Conservation (phyloP, 257 asterid species). For the Solanum bukasovii region DNA sequence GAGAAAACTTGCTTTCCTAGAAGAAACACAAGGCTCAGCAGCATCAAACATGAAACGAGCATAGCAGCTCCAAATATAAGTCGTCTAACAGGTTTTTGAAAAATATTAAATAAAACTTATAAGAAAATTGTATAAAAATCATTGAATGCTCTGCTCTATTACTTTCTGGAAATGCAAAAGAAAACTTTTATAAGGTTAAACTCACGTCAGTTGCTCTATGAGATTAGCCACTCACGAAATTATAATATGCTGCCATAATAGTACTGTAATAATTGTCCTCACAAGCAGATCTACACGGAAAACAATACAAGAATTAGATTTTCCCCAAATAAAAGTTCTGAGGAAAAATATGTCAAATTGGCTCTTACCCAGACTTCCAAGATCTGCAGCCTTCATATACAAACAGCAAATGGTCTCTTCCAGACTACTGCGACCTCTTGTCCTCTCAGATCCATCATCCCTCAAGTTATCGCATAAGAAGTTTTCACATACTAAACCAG, state of each 20-base stretch:
- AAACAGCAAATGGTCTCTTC: conserved; percentile 62
- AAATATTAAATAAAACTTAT: conserved; percentile 6
- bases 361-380: conserved; percentile 26
- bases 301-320: conserved; percentile 5
- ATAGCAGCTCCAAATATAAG: conserved; percentile 64
- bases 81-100: conserved; percentile 55
- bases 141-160: not conserved
- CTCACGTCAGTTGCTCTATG: conserved; percentile 85
- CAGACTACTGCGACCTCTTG: conserved; percentile 10
- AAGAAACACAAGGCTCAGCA: conserved; percentile 38
- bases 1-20: conserved; percentile 24
- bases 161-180: not conserved
- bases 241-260: conserved; percentile 36
- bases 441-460: conserved; percentile 10
- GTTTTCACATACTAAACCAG: conserved; percentile 34
- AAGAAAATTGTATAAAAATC: not conserved
- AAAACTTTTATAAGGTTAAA: not conserved
- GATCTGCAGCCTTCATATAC: conserved; percentile 47
- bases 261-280: conserved; percentile 27
- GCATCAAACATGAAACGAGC: conserved; percentile 47
- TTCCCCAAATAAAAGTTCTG: not conserved
- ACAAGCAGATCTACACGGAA: conserved; percentile 16
- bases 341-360: not conserved
- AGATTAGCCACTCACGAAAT: conserved; percentile 71
- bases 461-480: conserved; percentile 21